Evolutionary conservation across 345 rosid genomes (phyloP).

Genomic region (Leavenworthia alabamica): DNA sequence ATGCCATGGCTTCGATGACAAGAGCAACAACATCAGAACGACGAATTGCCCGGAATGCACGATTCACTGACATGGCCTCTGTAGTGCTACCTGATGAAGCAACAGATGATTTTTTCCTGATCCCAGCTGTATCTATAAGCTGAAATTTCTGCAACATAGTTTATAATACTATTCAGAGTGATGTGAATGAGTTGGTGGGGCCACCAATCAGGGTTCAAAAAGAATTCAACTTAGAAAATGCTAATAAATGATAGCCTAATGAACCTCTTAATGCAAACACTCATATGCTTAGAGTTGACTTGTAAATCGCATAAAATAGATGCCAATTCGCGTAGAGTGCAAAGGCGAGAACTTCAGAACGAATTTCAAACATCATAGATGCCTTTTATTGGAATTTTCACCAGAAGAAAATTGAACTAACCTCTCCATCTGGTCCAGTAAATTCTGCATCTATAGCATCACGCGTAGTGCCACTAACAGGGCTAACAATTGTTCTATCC

Average conservation of each 20-base stretch:
- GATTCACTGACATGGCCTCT: slow-evolving; percentile 85
- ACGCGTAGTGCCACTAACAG: slow-evolving; percentile 96
- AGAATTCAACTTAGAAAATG: not conserved
- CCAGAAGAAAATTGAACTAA: slow-evolving; percentile 24
- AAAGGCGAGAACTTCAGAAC: not conserved
- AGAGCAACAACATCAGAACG: slow-evolving; percentile 97
- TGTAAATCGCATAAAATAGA: too few species aligned
- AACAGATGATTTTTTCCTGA: slow-evolving; percentile 81
- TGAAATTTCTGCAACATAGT: slow-evolving; percentile 63
- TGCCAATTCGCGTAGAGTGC: too few species aligned
- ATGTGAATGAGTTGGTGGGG: not conserved
- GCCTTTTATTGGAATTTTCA: not conserved
- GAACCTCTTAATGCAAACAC: not conserved
- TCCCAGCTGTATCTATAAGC: slow-evolving; percentile 96
- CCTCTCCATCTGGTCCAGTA: slow-evolving; percentile 85
- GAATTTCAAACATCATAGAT: not conserved
- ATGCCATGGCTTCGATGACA: slow-evolving; percentile 94
- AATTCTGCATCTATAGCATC: slow-evolving; percentile 97
- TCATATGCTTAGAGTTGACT: too few species aligned
- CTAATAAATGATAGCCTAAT: slow-evolving; percentile 5
- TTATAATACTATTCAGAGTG: slow-evolving; percentile 7
- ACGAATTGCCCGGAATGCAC: slow-evolving; percentile 88
- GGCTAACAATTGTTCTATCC: slow-evolving; percentile 96
- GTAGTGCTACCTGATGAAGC: slow-evolving; percentile 88
- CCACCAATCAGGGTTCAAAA: not conserved